Base-by-base conservation (phyloP, 805 yeast species). In the Kazachstania bromeliacearum region DNA sequence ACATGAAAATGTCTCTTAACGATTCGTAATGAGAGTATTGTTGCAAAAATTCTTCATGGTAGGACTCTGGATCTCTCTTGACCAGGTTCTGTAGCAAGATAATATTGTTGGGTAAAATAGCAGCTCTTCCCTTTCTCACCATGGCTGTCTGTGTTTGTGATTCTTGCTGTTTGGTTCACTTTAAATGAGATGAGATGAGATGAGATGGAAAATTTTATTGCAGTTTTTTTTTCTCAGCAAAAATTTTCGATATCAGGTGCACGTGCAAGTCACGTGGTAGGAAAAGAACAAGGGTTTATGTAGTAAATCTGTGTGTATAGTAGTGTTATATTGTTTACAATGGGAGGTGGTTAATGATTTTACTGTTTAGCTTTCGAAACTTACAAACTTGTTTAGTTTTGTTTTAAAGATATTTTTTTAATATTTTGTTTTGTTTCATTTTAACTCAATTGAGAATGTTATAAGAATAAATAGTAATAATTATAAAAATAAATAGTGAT, bases 21-120 rank as follows among this genome's bases (percentile, higher is more conserved):
- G 97, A 83, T 55, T 81, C 87, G 60, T 92, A 92, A 59, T 92
- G 97, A 35, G 92, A 75, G 56, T 80, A 85, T 57, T 92, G 98
- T 50, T 87, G 92, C 27, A 81, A 59, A 59, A 92, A 92, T 60
- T 92, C 99, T 60, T 92, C 98, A 41, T 77, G 76, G 57, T 92
- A 92, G 0, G 97, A 88, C 48, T 74, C 82, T 2, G 98, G 96
- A 58, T 92, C 98, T 50, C 96, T 71, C 48, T 88, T 80, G 7
- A 92, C 94, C 45, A 92, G 69, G 59, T 92, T 92, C 63, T 92
- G 98, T 41, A 92, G 64, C 43, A 89, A 66, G 26, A 94, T 88
- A 55, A 92, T 82, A 61, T 92, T 92, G 14, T 87, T 83, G 8
- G 97, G 97, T 55, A 89, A 67, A 39, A 88, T 71, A 31, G 96